Evolutionary conservation across 139 green algal genomes (phyloP).

Genomic region (Raphidocelis subcapitata): DNA sequence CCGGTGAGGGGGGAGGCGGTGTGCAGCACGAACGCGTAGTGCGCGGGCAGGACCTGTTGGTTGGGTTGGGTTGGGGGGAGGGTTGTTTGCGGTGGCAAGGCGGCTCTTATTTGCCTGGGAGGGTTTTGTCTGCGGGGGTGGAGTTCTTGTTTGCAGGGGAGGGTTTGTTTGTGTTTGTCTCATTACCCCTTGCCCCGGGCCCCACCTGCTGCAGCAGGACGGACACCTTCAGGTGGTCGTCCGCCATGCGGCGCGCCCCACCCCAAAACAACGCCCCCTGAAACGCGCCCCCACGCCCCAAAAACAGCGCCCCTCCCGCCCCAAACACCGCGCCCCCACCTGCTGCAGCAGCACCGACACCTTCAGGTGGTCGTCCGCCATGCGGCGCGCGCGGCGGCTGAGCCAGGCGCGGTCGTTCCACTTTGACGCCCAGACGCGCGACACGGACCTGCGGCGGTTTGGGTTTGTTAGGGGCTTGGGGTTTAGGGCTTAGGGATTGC

Average conservation of each 20-base stretch:
- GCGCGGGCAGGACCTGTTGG: constrained; percentile 65
- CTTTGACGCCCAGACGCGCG: constrained; percentile 83
- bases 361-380: constrained; percentile 73
- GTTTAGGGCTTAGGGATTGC: too few relatives aligned
- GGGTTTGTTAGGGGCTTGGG: too few relatives aligned
- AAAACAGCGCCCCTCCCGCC: too few relatives aligned
- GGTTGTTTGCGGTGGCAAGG: too few relatives aligned
- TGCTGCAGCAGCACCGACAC: constrained; percentile 86
- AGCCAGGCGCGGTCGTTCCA: constrained; percentile 82
- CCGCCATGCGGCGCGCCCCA: too few relatives aligned
- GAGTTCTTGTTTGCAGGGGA: too few relatives aligned
- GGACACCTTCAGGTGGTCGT: background rate
- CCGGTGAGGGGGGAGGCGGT: constrained; percentile 78
- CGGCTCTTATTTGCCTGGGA: too few relatives aligned
- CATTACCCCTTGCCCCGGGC: background rate
- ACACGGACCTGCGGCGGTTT: too few relatives aligned
- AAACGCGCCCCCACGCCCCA: too few relatives aligned
- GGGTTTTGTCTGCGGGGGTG: too few relatives aligned
- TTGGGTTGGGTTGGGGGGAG: too few relatives aligned
- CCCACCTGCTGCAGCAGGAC: background rate
- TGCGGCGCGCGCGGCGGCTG: constrained; percentile 46
- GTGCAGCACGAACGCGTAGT: constrained; percentile 95
- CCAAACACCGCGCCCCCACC: constrained; percentile 33
- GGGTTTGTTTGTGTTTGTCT: background rate
- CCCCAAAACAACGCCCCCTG: too few relatives aligned